Evolutionary conservation across 805 yeast species (phyloP).

Genomic region (Kodamaea laetipori): DNA sequence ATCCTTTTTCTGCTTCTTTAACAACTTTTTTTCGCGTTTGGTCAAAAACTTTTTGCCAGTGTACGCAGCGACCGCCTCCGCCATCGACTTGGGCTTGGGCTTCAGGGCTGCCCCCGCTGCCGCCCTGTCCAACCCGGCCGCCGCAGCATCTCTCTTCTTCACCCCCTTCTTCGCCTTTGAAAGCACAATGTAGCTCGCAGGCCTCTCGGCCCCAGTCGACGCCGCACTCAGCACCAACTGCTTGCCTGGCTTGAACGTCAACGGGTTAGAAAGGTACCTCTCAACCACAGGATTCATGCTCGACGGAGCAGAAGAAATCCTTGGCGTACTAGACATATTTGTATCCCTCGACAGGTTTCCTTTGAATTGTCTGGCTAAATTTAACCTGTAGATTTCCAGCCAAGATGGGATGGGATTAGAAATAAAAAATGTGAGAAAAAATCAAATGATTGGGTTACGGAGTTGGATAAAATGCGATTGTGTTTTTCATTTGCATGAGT

Average conservation of each 20-base stretch:
- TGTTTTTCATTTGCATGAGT: neutral
- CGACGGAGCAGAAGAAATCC: slow-evolving; percentile 5
- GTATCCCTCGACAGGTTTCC: neutral
- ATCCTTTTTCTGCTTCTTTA: slow-evolving; percentile 27
- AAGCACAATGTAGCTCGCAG: slow-evolving; percentile 52
- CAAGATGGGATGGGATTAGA: slow-evolving; percentile 11
- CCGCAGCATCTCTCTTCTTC: slow-evolving; percentile 3
- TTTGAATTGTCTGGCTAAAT: neutral
- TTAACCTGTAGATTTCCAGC: slow-evolving; percentile 5
- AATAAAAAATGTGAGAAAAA: slow-evolving; percentile 4
- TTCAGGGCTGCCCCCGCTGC: slow-evolving; percentile 15
- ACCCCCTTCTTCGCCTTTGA: slow-evolving; percentile 11
- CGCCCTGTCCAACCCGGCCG: slow-evolving; percentile 4
- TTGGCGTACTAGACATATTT: slow-evolving; percentile 5
- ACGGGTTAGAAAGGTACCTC: slow-evolving; percentile 60
- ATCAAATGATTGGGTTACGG: neutral
- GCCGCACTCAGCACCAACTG: slow-evolving; percentile 40
- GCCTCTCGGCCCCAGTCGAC: slow-evolving; percentile 42
- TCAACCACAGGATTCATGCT: slow-evolving; percentile 57
- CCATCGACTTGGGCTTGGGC: slow-evolving; percentile 50
- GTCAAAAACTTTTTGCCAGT: slow-evolving; percentile 56
- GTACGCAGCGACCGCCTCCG: slow-evolving; percentile 60
- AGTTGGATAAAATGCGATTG: slow-evolving; percentile 1
- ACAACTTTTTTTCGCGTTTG: slow-evolving; percentile 44
- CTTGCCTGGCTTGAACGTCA: slow-evolving; percentile 63